These are phyloP conservation scores for Periconia sp. DNA, from an alignment of 2,329 filamentous ascomycete genomes.

Conservation along the genomic window DNA sequence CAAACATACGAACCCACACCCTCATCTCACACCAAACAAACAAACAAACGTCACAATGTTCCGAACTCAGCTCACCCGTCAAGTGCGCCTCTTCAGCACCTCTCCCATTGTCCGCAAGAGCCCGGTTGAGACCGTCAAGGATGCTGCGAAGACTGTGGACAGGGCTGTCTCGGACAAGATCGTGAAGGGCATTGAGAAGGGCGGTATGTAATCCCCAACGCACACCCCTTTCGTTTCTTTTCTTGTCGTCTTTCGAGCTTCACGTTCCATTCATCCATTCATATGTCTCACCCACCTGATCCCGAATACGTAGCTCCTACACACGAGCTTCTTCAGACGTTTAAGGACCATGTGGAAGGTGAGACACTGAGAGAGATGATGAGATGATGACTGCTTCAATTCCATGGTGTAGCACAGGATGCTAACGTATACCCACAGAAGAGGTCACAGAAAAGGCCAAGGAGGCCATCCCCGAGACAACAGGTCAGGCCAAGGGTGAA, in stretches of 20 bases:
- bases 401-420: background rate
- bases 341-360: background rate
- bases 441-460: constrained; percentile 50
- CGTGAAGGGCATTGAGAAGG: constrained; percentile 64
- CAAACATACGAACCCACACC: background rate
- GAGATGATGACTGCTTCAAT: too few relatives aligned
- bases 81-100: constrained; percentile 57
- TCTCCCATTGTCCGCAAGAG: constrained; percentile 53
- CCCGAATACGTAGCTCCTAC: constrained; percentile 13
- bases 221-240: background rate
- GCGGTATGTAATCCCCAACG: constrained; percentile 52
- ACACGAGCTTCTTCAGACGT: constrained; percentile 3
- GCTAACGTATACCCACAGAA: constrained; percentile 45
- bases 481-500: constrained; percentile 40
- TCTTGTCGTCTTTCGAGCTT: background rate
- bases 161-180: constrained; percentile 56
- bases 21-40: background rate
- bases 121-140: constrained; percentile 58
- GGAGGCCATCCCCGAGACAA: constrained; percentile 29
- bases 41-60: constrained; percentile 44
- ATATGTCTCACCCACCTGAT: background rate
- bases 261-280: constrained; percentile 5
- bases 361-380: too few relatives aligned
- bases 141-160: constrained; percentile 61
- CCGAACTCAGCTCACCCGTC: constrained; percentile 47